Evolutionary conservation across 495 filamentous ascomycete species (phyloP).

Genomic region (Neohortaea acidophila): DNA sequence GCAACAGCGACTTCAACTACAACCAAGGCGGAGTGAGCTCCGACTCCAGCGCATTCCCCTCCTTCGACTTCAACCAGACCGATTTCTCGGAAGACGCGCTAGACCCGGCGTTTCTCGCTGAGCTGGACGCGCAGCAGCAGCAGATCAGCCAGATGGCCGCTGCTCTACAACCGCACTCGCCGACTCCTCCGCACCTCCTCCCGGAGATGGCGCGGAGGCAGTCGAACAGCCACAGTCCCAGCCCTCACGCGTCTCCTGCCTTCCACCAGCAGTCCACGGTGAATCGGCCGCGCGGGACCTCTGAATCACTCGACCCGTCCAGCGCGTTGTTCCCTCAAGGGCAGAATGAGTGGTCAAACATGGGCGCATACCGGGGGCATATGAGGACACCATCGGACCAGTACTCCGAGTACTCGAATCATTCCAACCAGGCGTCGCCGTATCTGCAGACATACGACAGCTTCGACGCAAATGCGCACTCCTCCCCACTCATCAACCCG

Average conservation of each 20-base stretch:
- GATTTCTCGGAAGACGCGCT: constrained; percentile 20
- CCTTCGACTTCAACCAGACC: constrained; percentile 19
- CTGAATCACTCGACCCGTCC: constrained; percentile 67
- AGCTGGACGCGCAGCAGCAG: constrained; percentile 5
- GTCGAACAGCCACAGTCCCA: constrained; percentile 19
- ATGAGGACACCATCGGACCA: constrained; percentile 69
- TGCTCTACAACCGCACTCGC: constrained; percentile 50
- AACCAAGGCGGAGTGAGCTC: no score
- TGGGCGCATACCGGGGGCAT: constrained; percentile 58
- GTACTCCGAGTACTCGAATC: constrained; percentile 68
- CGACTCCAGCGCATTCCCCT: constrained; percentile 19
- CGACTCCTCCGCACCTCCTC: constrained; percentile 56
- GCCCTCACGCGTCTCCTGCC: constrained; percentile 33
- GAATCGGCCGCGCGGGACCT: constrained; percentile 61
- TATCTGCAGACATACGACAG: constrained; percentile 61
- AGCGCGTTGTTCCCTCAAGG: constrained; percentile 54
- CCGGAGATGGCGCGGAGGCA: constrained; percentile 38
- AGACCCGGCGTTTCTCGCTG: constrained; percentile 22
- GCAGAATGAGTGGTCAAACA: constrained; percentile 54
- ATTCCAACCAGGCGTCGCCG: constrained; percentile 63
- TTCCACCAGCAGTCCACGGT: constrained; percentile 40
- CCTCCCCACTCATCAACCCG: constrained; percentile 65
- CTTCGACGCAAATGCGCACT: constrained; percentile 58
- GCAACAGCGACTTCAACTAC: no score
- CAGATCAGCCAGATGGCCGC: constrained; percentile 46